These are phyloP conservation scores for Rhododendron griersonianum DNA, from an alignment of 148 eudicot genomes.

Conservation along the genomic window DNA sequence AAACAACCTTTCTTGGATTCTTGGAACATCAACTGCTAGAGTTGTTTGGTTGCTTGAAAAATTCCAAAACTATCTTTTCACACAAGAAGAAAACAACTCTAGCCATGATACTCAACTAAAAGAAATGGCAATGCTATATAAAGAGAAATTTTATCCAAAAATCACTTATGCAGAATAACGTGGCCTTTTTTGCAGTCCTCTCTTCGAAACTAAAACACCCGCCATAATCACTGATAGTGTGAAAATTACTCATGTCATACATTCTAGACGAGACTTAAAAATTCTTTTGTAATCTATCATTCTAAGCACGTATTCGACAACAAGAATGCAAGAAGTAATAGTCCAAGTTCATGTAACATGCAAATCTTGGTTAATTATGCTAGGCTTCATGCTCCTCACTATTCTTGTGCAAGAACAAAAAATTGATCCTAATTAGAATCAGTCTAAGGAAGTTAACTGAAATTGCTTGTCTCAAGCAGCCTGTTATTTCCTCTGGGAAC, in stretches of 20 bases:
- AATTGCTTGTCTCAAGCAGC: conserved; percentile 20
- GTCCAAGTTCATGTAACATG: neutral
- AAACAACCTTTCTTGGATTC: neutral
- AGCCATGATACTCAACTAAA: neutral
- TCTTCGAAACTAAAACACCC: neutral
- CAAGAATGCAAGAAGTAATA: neutral
- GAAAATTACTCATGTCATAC: neutral
- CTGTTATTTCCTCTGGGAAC: conserved; percentile 14
- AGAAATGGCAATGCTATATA: neutral
- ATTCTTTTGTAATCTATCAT: neutral
- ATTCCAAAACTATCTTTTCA: neutral
- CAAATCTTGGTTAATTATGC: neutral
- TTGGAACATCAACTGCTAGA: neutral
- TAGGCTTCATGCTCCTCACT: neutral
- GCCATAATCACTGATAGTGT: neutral
- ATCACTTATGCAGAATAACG: neutral
- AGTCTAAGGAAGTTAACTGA: no score
- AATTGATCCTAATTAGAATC: neutral
- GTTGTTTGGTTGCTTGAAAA: neutral
- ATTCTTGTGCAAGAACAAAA: neutral
- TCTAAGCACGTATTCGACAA: neutral
- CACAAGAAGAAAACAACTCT: neutral
- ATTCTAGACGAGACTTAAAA: neutral
- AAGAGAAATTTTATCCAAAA: neutral
- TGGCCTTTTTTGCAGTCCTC: neutral